These are phyloP conservation scores for Penstemon davidsonii DNA, from an alignment of 257 asterid species.

Conservation along the genomic window DNA sequence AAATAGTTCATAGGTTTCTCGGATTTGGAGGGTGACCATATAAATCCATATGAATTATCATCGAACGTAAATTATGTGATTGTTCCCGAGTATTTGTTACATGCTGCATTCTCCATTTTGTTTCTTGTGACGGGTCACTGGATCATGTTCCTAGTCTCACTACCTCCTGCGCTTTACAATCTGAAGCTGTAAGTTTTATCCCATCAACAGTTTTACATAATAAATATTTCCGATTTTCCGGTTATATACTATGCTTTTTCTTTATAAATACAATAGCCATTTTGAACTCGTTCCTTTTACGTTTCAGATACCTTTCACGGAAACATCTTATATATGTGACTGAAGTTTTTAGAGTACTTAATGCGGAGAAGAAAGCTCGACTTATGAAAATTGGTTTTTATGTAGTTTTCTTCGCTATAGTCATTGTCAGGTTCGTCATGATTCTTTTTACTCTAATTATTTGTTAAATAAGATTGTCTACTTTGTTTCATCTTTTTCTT, in stretches of 20 bases:
- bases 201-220: background rate
- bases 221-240: background rate
- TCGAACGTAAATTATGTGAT: slow-evolving; percentile 72
- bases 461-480: background rate
- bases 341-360: slow-evolving; percentile 69
- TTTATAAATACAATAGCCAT: no score
- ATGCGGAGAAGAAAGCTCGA: slow-evolving; percentile 73
- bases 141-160: slow-evolving; percentile 69
- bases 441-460: background rate
- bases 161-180: slow-evolving; percentile 66
- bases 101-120: slow-evolving; percentile 62
- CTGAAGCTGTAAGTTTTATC: slow-evolving; percentile 55
- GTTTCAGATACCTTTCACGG: slow-evolving; percentile 57
- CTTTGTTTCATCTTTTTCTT: background rate
- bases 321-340: slow-evolving; percentile 89
- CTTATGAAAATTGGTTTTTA: slow-evolving; percentile 71
- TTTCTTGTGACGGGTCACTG: slow-evolving; percentile 86
- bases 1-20: slow-evolving; percentile 74
- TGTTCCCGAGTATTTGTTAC: slow-evolving; percentile 74
- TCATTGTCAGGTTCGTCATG: slow-evolving; percentile 67
- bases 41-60: slow-evolving; percentile 82
- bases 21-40: slow-evolving; percentile 92
- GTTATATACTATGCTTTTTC: background rate
- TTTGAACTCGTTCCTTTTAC: slow-evolving; percentile 14
- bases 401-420: slow-evolving; percentile 58